Evolutionary conservation across 1,284 basidiomycete species (phyloP), one percentile per base, ranked within the genome.

Genomic region (Marasmius sp.): DNA sequence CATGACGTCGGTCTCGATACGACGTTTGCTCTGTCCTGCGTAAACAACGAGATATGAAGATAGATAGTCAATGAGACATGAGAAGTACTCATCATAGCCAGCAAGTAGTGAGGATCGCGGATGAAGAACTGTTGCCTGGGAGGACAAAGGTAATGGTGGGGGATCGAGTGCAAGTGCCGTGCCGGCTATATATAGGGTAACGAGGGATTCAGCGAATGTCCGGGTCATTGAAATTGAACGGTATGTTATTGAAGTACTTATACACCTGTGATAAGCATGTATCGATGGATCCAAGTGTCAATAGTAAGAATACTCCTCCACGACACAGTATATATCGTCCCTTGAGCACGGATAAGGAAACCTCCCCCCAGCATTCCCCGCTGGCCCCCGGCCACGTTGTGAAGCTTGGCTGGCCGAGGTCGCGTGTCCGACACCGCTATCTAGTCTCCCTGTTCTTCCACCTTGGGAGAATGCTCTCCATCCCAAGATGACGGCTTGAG

Each of bases 1-100:
- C 95, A 98, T 98, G 61, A 99, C 95, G 83, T 99, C 97, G 58
- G 95, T 98, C 79, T 99, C 97, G 75, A 98, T 97, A 64, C 97
- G 91, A 67, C 97, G 92, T 79, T 95, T 98, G 72, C 75, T 78
- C 63, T 77, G 75, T 68, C 75, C 77, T 63, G 80, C 72, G 81
- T 83, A 72, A 65, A 74, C 64, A 74, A 6, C 20, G 50, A 18
- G 61, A 57, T n/a, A 62, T 22, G 12, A 27, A 61, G 59, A 48
- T 59, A 60, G 27, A 60, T 41, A 37, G 34, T 27, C 43, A 49
- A 14, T 22, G 12, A 49, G 14, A n/a, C 20, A 43, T 39, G 4
- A 37, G 58, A 49, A 52, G 38, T 45, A 79, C 79, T 79, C 62
- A 81, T 81, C 79, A 80, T 79, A 70, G 55, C 62, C 60, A 68